Conservation (phyloP, 805 yeast genomes). For the Metschnikowia anglica region DNA sequence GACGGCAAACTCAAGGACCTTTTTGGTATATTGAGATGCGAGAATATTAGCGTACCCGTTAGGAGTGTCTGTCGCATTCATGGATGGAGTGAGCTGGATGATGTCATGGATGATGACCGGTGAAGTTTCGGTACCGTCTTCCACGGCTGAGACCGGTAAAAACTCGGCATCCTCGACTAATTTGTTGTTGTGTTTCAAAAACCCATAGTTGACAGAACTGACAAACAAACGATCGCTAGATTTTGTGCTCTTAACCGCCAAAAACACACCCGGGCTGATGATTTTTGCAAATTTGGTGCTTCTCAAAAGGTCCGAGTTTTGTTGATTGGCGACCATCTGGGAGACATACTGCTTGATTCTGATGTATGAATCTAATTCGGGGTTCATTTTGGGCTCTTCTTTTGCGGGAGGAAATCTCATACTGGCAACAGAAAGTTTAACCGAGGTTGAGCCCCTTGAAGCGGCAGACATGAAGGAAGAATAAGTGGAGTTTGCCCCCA, state of each 20-base stretch:
- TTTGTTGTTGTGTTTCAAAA: conserved; percentile 67
- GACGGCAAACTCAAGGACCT: conserved; percentile 72
- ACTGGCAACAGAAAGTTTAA: conserved; percentile 41
- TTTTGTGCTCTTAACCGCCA: conserved; percentile 57
- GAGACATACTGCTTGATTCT: conserved; percentile 41
- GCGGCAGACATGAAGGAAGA: conserved; percentile 26
- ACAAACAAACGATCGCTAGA: conserved; percentile 57
- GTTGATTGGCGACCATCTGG: conserved; percentile 41
- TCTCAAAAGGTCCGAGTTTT: conserved; percentile 55
- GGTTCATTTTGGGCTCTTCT: conserved; percentile 40
- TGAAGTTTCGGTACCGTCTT: conserved; percentile 19
- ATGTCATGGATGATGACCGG: conserved; percentile 62
- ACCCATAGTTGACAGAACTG: conserved; percentile 82
- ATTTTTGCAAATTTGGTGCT: conserved; percentile 59
- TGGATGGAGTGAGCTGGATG: conserved; percentile 64
- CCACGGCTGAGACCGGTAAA: conserved; percentile 33
- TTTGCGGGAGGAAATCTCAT: conserved; percentile 67
- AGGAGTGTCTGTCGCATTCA: conserved; percentile 72
- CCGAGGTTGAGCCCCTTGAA: conserved; percentile 26
- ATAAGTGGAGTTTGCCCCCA: conserved; percentile 38
- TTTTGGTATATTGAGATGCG: conserved; percentile 77
- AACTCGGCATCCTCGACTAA: conserved; percentile 81
- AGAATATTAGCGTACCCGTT: conserved; percentile 81
- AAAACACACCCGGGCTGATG: conserved; percentile 82
- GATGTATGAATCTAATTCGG: conserved; percentile 43